Conservation (phyloP, 2,329 filamentous ascomycete genomes). For the Ophiostoma sp. region DNA sequence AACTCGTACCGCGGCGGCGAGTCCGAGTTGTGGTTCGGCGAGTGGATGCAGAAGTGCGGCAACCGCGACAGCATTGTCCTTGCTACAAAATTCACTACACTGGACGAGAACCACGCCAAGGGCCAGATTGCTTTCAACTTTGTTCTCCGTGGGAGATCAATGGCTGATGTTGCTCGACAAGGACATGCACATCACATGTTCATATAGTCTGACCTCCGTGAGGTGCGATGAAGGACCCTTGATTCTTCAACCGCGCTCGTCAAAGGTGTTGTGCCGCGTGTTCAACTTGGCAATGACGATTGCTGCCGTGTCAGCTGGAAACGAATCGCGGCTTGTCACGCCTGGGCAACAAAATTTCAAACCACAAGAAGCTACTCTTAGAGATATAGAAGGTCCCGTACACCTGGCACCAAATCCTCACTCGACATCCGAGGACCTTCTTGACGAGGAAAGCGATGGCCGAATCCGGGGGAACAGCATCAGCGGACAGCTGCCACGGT, state of each 20-base stretch:
- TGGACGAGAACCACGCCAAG: slow-evolving; percentile 46
- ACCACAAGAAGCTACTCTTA: neutral
- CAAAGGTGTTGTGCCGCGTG: neutral
- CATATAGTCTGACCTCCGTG: neutral
- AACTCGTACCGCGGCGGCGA: slow-evolving; percentile 66
- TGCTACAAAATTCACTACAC: slow-evolving; percentile 67
- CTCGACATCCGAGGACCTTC: neutral
- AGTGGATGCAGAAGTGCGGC: slow-evolving; percentile 67
- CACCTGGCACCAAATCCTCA: neutral
- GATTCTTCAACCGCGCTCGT: neutral
- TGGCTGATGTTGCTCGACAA: neutral
- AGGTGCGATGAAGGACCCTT: neutral
- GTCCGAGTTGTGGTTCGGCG: slow-evolving; percentile 66
- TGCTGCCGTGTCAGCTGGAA: neutral
- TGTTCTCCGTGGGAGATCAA: slow-evolving; percentile 24
- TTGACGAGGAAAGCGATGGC: neutral
- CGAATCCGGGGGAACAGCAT: neutral
- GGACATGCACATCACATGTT: neutral
- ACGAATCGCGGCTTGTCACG: neutral
- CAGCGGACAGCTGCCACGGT: neutral
- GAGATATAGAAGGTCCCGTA: neutral
- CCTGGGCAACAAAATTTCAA: neutral
- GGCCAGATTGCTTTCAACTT: slow-evolving; percentile 53
- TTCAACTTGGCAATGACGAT: neutral
- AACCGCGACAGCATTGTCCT: slow-evolving; percentile 69